These are phyloP conservation scores for Desmodesmus armatus DNA, from an alignment of 139 green algal genomes.

Conservation along the genomic window DNA sequence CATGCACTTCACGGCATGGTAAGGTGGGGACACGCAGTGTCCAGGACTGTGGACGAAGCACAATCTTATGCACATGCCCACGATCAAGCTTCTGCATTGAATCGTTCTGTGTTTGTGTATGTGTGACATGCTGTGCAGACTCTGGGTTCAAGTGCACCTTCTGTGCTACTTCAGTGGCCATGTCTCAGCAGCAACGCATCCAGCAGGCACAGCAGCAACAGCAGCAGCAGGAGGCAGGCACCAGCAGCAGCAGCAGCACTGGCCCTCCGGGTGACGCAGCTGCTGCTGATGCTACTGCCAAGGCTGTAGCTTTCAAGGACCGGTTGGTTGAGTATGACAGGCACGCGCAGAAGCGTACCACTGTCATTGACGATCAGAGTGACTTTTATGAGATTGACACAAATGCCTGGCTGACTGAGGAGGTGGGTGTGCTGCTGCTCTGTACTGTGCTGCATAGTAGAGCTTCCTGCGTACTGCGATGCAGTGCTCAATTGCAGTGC, in stretches of 20 bases:
- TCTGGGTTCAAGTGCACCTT: conserved; percentile 76
- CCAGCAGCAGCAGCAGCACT: conserved; percentile 9
- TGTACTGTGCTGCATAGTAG: not conserved
- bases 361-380: conserved; percentile 93
- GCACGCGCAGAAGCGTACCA: conserved; percentile 83
- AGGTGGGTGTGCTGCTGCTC: conserved; percentile 51
- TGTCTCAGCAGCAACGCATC: conserved; percentile 55
- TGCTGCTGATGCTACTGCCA: conserved; percentile 17
- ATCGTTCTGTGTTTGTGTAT: not conserved
- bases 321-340: conserved; percentile 84
- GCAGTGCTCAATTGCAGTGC: not conserved
- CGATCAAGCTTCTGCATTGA: not conserved
- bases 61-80: too few species aligned
- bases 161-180: conserved; percentile 71
- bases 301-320: conserved; percentile 61
- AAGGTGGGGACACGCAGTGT: too few species aligned
- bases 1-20: not conserved
- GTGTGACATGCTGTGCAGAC: conserved; percentile 59
- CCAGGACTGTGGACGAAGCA: too few species aligned
- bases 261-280: not conserved
- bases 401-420: conserved; percentile 90
- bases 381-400: conserved; percentile 95
- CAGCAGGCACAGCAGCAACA: conserved; percentile 31
- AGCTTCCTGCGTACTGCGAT: not conserved
- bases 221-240: not conserved